Conservation (phyloP, 352 stramenopile genomes). For the Aphanomyces euteiches region DNA sequence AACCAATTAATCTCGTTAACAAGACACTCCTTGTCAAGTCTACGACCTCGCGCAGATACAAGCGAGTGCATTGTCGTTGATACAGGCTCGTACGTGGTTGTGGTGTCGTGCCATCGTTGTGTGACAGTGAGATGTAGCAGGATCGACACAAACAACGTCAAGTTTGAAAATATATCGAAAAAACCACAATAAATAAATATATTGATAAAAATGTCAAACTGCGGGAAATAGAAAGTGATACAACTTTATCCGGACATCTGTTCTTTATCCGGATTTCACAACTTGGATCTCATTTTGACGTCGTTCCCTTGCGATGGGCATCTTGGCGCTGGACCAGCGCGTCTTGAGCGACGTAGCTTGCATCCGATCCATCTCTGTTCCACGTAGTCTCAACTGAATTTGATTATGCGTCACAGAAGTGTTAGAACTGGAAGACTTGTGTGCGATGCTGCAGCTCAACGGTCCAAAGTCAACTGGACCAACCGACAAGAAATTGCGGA, state of each 20-base stretch:
- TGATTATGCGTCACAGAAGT: background rate
- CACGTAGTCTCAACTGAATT: background rate
- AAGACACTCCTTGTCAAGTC: too few species aligned
- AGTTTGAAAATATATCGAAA: background rate
- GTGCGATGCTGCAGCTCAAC: slow-evolving; percentile 18
- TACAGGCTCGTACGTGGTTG: too few species aligned
- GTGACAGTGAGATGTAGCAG: too few species aligned
- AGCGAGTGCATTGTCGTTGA: too few species aligned
- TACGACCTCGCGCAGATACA: too few species aligned
- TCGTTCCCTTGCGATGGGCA: background rate
- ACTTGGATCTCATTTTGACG: background rate
- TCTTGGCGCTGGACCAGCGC: slow-evolving; percentile 8
- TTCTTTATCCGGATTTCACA: background rate
- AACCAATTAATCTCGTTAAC: too few species aligned
- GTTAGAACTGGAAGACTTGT: slow-evolving; percentile 25
- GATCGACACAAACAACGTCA: background rate
- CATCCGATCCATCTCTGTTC: background rate
- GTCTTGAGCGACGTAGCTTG: background rate
- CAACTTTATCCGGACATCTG: background rate
- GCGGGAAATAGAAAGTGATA: background rate
- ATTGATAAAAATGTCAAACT: background rate
- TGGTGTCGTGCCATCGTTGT: too few species aligned
- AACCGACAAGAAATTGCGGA: slow-evolving; percentile 14
- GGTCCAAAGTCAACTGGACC: background rate
- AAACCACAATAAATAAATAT: background rate